phyloP scores from a whole-genome alignment of 1,284 basidiomycete genomes.

The Lentinus polychrous region DNA sequence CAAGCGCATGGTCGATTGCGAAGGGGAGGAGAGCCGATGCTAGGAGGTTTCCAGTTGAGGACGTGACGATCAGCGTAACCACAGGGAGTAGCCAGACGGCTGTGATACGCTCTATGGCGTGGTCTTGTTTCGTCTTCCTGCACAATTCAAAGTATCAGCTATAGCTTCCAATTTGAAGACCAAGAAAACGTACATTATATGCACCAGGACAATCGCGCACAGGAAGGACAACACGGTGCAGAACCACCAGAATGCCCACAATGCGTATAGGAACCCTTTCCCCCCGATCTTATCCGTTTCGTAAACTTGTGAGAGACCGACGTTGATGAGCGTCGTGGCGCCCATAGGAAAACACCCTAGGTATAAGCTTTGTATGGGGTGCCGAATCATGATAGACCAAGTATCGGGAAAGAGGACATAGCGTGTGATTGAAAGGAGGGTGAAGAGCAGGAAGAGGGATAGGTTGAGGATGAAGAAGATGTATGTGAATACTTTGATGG shows the following conservation, averaged over 20 bases:
- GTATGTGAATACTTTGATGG: conserved; percentile 27
- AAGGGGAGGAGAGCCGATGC: conserved; percentile 32
- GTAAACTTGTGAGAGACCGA: conserved; percentile 19
- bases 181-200: conserved; percentile 40
- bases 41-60: conserved; percentile 51
- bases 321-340: conserved; percentile 40
- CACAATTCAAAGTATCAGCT: not conserved
- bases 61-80: conserved; percentile 54
- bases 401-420: conserved; percentile 43
- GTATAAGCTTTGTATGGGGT: conserved; percentile 54
- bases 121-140: conserved; percentile 49
- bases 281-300: conserved; percentile 36
- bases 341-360: conserved; percentile 60
- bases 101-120: conserved; percentile 39
- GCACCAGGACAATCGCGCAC: conserved; percentile 47
- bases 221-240: conserved; percentile 39
- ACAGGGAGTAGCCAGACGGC: conserved; percentile 57
- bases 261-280: conserved; percentile 35
- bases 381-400: conserved; percentile 31
- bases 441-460: conserved; percentile 42
- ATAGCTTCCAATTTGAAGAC: not conserved
- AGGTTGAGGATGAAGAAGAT: conserved; percentile 52
- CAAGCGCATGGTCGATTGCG: conserved; percentile 33
- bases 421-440: conserved; percentile 31
- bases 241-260: conserved; percentile 63